These are phyloP conservation scores for Debaryomycetaceae sp. DNA, from an alignment of 1,139 yeast species.

Conservation along the genomic window DNA sequence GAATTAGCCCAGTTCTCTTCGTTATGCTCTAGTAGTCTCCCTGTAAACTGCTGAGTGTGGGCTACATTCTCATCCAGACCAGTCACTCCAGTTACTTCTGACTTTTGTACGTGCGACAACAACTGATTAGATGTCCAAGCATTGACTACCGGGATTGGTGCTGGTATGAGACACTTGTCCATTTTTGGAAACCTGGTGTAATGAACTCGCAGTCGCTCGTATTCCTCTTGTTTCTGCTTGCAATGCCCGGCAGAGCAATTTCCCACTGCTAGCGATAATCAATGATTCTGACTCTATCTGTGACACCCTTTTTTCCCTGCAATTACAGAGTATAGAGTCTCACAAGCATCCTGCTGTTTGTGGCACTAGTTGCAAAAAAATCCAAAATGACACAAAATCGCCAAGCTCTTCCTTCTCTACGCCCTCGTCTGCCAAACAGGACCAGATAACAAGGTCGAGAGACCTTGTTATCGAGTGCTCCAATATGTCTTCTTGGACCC, in stretches of 20 bases:
- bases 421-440: too few species aligned
- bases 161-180: not conserved
- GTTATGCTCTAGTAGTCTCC: not conserved
- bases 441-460: too few species aligned
- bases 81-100: not conserved
- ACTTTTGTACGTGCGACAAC: not conserved
- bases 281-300: not conserved
- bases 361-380: not conserved
- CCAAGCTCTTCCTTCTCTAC: too few species aligned
- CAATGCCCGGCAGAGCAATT: not conserved
- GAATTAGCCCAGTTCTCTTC: not conserved
- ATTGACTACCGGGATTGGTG: not conserved
- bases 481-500: too few species aligned
- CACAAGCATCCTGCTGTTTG: too few species aligned
- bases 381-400: not conserved
- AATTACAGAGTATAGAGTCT: too few species aligned
- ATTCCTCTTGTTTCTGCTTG: not conserved
- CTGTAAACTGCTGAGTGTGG: too few species aligned
- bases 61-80: too few species aligned
- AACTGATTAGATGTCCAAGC: not conserved
- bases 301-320: not conserved
- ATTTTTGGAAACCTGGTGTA: too few species aligned
- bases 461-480: too few species aligned
- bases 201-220: not conserved
- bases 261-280: not conserved